A percentile compares a stretch with the other conserved stretches of the same genome.
Conservation (phyloP, 2,329 filamentous ascomycete species). For the Ophiocordyceps camponoti-saundersi region DNA sequence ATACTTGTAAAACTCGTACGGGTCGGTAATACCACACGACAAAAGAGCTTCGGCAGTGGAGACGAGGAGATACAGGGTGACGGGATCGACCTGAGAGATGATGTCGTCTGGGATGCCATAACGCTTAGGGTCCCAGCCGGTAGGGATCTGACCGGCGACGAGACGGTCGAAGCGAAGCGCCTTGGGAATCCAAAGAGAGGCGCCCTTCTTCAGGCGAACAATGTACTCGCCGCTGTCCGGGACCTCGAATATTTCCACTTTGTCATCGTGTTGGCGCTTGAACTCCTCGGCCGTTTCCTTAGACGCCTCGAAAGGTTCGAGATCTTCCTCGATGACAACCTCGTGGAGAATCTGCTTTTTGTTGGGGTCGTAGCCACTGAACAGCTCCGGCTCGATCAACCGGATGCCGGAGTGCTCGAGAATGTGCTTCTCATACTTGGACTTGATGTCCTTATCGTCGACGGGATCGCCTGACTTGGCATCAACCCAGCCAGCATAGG, state of each 20-base stretch:
- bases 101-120: slow-evolving; percentile 97
- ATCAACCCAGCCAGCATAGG: slow-evolving; percentile 94
- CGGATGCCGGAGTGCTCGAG: slow-evolving; percentile 95
- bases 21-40: slow-evolving; percentile 89
- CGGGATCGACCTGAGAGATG: slow-evolving; percentile 90
- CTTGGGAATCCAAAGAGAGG: slow-evolving; percentile 89
- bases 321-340: slow-evolving; percentile 90
- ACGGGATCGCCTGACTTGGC: slow-evolving; percentile 87
- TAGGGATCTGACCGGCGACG: slow-evolving; percentile 91
- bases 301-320: slow-evolving; percentile 91
- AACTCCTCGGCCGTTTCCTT: slow-evolving; percentile 97
- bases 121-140: slow-evolving; percentile 89
- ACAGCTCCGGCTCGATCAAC: slow-evolving; percentile 91
- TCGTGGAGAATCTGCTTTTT: slow-evolving; percentile 98
- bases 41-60: slow-evolving; percentile 85
- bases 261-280: slow-evolving; percentile 90
- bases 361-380: slow-evolving; percentile 91
- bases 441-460: slow-evolving; percentile 94
- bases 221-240: slow-evolving; percentile 86
- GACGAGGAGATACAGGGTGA: slow-evolving; percentile 88
- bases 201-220: slow-evolving; percentile 88
- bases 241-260: slow-evolving; percentile 94
- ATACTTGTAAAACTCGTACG: slow-evolving; percentile 99
- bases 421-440: slow-evolving; percentile 93
- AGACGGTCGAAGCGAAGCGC: slow-evolving; percentile 93